Evolutionary conservation across 805 yeast genomes (phyloP), one percentile per base, ranked within the genome.

Genomic region (Lachancea fermentati): DNA sequence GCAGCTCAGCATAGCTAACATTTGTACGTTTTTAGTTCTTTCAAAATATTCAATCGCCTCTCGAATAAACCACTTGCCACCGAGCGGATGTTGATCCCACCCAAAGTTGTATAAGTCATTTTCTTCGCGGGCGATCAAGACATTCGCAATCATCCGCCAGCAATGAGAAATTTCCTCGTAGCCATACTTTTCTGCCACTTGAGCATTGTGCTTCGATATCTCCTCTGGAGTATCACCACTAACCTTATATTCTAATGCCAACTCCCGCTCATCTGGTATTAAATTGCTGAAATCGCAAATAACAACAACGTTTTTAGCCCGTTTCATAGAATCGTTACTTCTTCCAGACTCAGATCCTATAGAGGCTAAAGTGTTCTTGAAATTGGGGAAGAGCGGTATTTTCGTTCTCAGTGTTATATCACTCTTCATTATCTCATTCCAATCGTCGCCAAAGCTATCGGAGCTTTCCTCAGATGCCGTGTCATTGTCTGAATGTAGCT

Each of bases 1-100:
- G 61, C 95, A 85, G 3, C 91, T 76, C 48, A 88, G 61, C 87
- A 85, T 84, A 1, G 95, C 96, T 17, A 89, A 65, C 95, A 91
- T 86, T 58, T 91, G 97, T 19, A 86, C 62, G 52, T 91, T 82
- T 1, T 80, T 78, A 31, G 68, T 54, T 25, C 52, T 62, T 50
- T 81, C 93, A 55, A 80, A 87, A 50, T 81, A 80, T 1, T 58
- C 54, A 53, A 89, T 68, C 30, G 87, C 66, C 44, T 77, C 75
- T 18, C 69, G 69, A 0, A 86, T 69, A 16, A 86, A 64, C 84
- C 86, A 76, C 9, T 69, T 50, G 30, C 78, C 71, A 1, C 95
- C 95, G 57, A 81, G 75, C 0, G 88, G 89, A 57, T 85, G 94
- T 4, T 73, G 63, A 0, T 91, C 91, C 96, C 96, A 89, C 42